Evolutionary conservation across 108 stramenopile species (phyloP).

Genomic region (Cyclotella choctawhatcheeana): DNA sequence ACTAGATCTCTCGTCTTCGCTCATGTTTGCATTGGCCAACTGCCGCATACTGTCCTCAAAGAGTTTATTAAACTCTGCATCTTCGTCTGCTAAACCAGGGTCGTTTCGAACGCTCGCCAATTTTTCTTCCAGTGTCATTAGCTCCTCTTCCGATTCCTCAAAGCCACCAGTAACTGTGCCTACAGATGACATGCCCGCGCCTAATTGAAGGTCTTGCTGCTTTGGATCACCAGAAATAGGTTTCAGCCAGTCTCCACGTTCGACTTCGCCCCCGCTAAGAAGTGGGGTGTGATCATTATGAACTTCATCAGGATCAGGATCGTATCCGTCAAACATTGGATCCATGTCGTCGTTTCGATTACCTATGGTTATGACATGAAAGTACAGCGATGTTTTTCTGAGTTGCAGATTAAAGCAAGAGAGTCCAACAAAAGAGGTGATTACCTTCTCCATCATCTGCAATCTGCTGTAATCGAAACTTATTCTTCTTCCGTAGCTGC

Average conservation of each 20-base stretch:
- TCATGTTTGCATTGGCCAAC: conserved; percentile 2
- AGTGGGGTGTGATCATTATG: conserved; percentile 5
- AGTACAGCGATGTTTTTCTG: no score
- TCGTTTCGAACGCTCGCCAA: background rate
- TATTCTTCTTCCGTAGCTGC: conserved; percentile 46
- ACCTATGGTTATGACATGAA: no score
- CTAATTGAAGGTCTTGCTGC: background rate
- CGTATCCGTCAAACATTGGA: conserved; percentile 39
- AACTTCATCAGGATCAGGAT: conserved; percentile 26
- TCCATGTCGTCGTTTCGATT: conserved; percentile 48
- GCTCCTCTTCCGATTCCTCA: background rate
- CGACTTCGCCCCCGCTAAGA: background rate
- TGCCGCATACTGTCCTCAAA: conserved; percentile 14
- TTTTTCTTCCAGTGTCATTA: conserved; percentile 10
- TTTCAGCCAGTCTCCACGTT: conserved; percentile 31
- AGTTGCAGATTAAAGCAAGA: no score
- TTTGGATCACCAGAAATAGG: conserved; percentile 4
- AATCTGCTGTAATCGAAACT: conserved; percentile 44
- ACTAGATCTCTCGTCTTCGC: background rate
- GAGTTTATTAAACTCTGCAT: conserved; percentile 8
- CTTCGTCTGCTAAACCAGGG: background rate
- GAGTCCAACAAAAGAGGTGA: no score
- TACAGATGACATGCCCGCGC: conserved; percentile 9
- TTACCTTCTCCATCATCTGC: conserved; percentile 44
- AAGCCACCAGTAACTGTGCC: background rate